Evolutionary conservation across 257 asterid species (phyloP).

Genomic region (Cruciata laevipes): DNA sequence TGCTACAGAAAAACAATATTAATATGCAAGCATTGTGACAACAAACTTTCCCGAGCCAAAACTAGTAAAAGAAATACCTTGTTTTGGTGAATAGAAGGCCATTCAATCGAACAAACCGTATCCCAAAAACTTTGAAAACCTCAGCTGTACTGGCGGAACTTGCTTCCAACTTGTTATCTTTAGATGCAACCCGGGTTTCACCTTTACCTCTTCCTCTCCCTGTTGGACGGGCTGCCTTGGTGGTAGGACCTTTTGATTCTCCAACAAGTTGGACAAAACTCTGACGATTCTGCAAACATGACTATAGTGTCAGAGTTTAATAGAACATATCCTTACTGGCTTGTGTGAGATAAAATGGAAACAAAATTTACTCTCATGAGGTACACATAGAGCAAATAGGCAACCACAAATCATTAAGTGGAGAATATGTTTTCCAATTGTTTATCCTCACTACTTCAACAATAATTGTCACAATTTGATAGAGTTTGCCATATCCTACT

Average conservation of each 20-base stretch:
- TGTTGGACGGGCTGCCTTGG: conserved; percentile 32
- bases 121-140: conserved; percentile 45
- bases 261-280: conserved; percentile 45
- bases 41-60: neutral
- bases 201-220: conserved; percentile 69
- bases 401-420: neutral
- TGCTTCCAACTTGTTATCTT: conserved; percentile 37
- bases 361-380: too few relatives aligned
- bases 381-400: too few relatives aligned
- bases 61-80: conserved; percentile 42
- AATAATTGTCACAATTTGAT: neutral
- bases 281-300: conserved; percentile 70
- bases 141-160: conserved; percentile 35
- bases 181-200: conserved; percentile 37
- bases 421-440: neutral
- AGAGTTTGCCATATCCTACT: neutral
- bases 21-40: neutral
- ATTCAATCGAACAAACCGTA: conserved; percentile 71
- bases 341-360: neutral
- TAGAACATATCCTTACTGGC: neutral
- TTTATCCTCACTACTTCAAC: neutral
- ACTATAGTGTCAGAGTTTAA: neutral
- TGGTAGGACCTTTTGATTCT: conserved; percentile 45
- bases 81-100: conserved; percentile 90
- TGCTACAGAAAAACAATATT: conserved; percentile 31